Conservation (phyloP, 306 rosid species). For the Cajanus cajan region DNA sequence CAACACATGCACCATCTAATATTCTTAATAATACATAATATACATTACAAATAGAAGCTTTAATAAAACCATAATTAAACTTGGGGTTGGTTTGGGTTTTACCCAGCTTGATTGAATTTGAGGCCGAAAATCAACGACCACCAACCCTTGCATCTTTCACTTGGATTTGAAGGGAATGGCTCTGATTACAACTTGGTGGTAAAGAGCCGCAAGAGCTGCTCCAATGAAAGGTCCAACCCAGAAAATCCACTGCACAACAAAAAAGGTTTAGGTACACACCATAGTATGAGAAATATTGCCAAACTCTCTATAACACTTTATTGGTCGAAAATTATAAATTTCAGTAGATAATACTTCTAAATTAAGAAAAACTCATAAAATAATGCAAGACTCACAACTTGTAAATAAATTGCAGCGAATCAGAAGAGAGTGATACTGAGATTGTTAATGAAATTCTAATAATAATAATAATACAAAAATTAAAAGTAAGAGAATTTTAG, state of each 20-base stretch:
- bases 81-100: constrained; percentile 4
- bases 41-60: constrained; percentile 25
- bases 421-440: too few relatives aligned
- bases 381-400: too few relatives aligned
- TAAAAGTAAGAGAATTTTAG: background rate
- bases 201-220: constrained; percentile 51
- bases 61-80: background rate
- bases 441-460: background rate
- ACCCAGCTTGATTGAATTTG: background rate
- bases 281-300: too few relatives aligned
- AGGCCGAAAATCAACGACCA: background rate
- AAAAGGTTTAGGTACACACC: background rate
- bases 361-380: too few relatives aligned
- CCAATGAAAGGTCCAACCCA: constrained; percentile 55
- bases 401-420: too few relatives aligned
- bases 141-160: background rate
- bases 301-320: too few relatives aligned
- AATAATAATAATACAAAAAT: background rate
- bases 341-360: too few relatives aligned
- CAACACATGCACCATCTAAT: constrained; percentile 20
- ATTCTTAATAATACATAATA: background rate
- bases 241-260: constrained; percentile 46
- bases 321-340: too few relatives aligned
- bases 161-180: constrained; percentile 51
- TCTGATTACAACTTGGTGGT: constrained; percentile 52